These are phyloP conservation scores for Yarrowia bubula DNA, from an alignment of 805 yeast genomes.

Conservation along the genomic window DNA sequence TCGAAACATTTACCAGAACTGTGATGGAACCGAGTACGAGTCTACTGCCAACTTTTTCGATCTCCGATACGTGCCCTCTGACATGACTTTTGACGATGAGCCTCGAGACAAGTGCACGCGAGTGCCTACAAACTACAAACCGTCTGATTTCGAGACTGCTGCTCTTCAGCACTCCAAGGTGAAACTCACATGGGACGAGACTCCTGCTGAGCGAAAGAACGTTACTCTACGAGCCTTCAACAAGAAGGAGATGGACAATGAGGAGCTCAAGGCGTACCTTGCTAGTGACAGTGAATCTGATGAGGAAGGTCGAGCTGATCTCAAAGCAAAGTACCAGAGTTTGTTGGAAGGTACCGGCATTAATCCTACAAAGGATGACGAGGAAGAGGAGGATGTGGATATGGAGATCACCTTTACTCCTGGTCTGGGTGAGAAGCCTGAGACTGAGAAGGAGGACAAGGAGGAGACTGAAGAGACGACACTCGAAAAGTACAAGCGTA, in stretches of 20 bases:
- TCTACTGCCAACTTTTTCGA: slow-evolving; percentile 94
- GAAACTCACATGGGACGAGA: slow-evolving; percentile 97
- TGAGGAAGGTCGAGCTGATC: slow-evolving; percentile 39
- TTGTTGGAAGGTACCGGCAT: slow-evolving; percentile 38
- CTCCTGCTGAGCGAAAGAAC: slow-evolving; percentile 83
- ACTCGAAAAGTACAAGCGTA: slow-evolving; percentile 74
- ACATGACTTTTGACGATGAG: slow-evolving; percentile 77
- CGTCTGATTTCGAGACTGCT: slow-evolving; percentile 81
- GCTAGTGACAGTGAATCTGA: slow-evolving; percentile 72
- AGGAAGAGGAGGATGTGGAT: slow-evolving; percentile 53
- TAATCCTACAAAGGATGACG: slow-evolving; percentile 21
- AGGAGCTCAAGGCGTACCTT: slow-evolving; percentile 54
- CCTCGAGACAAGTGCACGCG: slow-evolving; percentile 71
- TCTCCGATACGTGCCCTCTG: slow-evolving; percentile 88
- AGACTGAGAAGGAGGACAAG: slow-evolving; percentile 44
- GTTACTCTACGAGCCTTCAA: slow-evolving; percentile 78
- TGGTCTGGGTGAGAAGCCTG: slow-evolving; percentile 53
- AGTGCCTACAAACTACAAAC: slow-evolving; percentile 76
- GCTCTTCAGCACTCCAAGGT: slow-evolving; percentile 96
- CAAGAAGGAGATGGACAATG: slow-evolving; percentile 58
- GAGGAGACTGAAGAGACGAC: slow-evolving; percentile 57
- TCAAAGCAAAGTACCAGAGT: slow-evolving; percentile 60
- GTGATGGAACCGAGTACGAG: slow-evolving; percentile 95
- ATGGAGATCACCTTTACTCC: slow-evolving; percentile 97
- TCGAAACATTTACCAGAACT: slow-evolving; percentile 69